Base-by-base conservation (phyloP, 2,329 filamentous ascomycete genomes). In the Keithomyces neogunnii region DNA sequence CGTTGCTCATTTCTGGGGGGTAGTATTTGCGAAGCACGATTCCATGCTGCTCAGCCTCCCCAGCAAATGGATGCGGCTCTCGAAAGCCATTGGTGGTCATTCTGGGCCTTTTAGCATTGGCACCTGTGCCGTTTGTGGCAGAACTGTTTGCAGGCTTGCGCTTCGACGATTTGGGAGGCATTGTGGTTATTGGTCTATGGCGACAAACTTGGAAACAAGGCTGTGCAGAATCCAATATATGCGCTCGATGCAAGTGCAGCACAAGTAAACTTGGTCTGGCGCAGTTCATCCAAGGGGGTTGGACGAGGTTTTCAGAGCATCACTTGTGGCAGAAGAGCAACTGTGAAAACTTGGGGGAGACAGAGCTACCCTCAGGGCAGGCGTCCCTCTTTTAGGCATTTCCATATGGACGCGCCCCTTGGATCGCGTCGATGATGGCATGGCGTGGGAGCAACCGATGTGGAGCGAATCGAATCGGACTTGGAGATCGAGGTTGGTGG, bases 1-100 rank as follows among this genome's bases (percentile, higher is more conserved):
- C 80, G 60, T 89, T 93, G 69, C 78, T 87, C 84, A 96, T 95
- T 64, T 95, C 89, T 1, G 81, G 79, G 0, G 89, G 89, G 59
- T 96, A 96, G 69, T 84, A 96, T 46, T 87, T 77, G 40, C 85
- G 82, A 36, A 86, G 72, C 0, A 88, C 81, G 47, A 88, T 82
- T 19, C 82, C 84, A 57, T 84, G 58, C 28, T 73, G 67, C 55
- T 78, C 75, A 7, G 74, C 68, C 28, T 73, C 67, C 13, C 66
- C 60, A n/a, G 72, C 63, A 42, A 71, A 70, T 9, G 71, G 73
- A 53, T 80, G 77, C 0, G 75, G 75, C 29, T 67, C 62, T 36
- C 67, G 69, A 48, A 78, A 60, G 30, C 65, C 66, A 48, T 70
- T 66, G 33, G 55, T 55, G 44, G 50, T 58, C 51, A 45, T 44